These are phyloP conservation scores for Serendipita vermifera DNA, from an alignment of 768 basidiomycete species.

Conservation along the genomic window DNA sequence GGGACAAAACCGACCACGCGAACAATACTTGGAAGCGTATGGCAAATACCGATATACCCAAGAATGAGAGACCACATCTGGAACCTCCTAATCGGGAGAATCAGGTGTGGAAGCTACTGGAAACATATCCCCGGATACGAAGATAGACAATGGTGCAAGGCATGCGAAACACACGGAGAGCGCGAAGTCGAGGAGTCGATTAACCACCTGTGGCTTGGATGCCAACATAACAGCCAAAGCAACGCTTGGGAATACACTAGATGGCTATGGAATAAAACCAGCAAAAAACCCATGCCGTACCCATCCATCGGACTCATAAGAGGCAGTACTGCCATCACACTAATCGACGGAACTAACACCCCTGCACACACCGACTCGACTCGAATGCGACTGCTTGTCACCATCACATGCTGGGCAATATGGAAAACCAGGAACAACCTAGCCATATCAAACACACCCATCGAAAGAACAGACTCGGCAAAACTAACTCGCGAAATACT, in stretches of 20 bases:
- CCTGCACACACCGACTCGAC: too few relatives aligned
- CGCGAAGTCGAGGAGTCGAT: neutral
- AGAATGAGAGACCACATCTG: neutral
- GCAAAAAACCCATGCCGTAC: neutral
- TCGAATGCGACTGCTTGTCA: neutral
- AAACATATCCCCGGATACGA: neutral
- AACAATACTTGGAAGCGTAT: neutral
- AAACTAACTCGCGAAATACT: neutral
- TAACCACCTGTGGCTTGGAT: neutral
- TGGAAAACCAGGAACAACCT: neutral
- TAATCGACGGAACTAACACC: neutral
- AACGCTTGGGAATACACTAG: neutral
- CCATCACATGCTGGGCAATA: neutral
- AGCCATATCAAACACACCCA: neutral
- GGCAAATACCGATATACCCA: neutral
- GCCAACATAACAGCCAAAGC: neutral
- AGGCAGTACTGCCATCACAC: neutral
- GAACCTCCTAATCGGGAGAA: neutral
- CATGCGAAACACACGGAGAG: neutral
- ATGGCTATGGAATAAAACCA: neutral
- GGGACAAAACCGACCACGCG: neutral
- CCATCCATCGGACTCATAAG: neutral
- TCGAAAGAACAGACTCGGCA: neutral
- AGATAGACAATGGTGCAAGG: neutral
- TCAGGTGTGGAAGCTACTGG: neutral